Evolutionary conservation across 805 yeast species (phyloP).

Genomic region (Yamadazyma phyllophila): DNA sequence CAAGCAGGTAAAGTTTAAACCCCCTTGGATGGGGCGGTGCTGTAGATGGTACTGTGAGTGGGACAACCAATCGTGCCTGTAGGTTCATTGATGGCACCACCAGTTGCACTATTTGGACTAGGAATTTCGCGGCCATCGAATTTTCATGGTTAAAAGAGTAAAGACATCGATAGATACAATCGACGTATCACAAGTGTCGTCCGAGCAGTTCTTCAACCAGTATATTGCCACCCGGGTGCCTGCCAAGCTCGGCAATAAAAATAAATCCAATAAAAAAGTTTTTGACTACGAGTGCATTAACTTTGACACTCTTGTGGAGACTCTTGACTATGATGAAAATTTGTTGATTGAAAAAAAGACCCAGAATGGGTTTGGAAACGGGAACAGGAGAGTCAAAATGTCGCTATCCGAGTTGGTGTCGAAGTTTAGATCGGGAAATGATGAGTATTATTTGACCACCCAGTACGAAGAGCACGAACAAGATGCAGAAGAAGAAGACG

Average conservation of each 20-base stretch:
- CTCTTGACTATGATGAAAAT: slow-evolving; percentile 32
- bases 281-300: slow-evolving; percentile 25
- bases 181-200: not conserved
- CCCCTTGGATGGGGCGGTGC: no score
- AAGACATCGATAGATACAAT: not conserved
- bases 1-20: no score
- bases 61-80: no score
- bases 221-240: slow-evolving; percentile 49
- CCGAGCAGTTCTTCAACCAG: slow-evolving; percentile 31
- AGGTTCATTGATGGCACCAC: no score
- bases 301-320: slow-evolving; percentile 32
- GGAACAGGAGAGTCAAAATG: slow-evolving; percentile 52
- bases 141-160: slow-evolving; percentile 1
- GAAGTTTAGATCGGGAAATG: slow-evolving; percentile 40
- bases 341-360: slow-evolving; percentile 59
- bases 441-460: slow-evolving; percentile 58
- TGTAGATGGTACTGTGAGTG: no score
- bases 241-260: slow-evolving; percentile 29
- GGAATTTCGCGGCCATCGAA: not conserved
- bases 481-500: slow-evolving; percentile 11
- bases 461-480: slow-evolving; percentile 50
- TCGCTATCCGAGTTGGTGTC: slow-evolving; percentile 47
- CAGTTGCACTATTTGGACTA: not conserved
- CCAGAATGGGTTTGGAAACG: slow-evolving; percentile 66
- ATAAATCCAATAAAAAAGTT: slow-evolving; percentile 32